phyloP scores from a whole-genome alignment of 2,329 filamentous ascomycete species.

The Didymella lethalis region DNA sequence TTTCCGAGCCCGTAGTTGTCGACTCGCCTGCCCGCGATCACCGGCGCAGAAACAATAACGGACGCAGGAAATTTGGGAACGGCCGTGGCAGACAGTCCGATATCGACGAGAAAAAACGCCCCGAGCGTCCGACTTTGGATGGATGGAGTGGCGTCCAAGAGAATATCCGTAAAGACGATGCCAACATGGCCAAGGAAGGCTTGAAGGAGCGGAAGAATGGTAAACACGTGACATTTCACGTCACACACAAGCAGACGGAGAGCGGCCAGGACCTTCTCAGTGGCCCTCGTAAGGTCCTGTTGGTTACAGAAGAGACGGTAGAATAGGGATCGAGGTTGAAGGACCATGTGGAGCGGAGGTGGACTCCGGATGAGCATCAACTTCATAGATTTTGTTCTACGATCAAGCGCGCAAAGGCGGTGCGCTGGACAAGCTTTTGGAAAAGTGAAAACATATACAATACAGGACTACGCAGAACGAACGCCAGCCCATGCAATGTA shows the following conservation, averaged over 20 bases:
- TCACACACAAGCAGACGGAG: constrained; percentile 17
- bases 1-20: neutral
- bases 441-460: constrained; percentile 8
- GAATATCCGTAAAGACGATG: constrained; percentile 17
- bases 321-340: neutral
- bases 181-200: neutral
- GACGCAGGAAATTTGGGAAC: constrained; percentile 5
- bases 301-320: constrained; percentile 9
- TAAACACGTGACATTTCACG: constrained; percentile 14
- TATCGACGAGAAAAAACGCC: neutral
- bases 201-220: constrained; percentile 6
- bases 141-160: constrained; percentile 20
- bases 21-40: neutral
- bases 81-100: constrained; percentile 2
- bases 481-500: constrained; percentile 27
- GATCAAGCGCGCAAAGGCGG: neutral
- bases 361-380: neutral
- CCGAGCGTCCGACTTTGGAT: constrained; percentile 3
- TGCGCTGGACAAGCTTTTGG: constrained; percentile 4
- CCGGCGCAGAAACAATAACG: neutral
- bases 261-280: neutral
- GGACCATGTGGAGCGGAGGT: neutral
- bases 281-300: constrained; percentile 14
- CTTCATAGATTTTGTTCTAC: neutral
- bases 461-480: constrained; percentile 13